Conservation (phyloP, 495 filamentous ascomycete genomes). For the Penicillium mononematosum region DNA sequence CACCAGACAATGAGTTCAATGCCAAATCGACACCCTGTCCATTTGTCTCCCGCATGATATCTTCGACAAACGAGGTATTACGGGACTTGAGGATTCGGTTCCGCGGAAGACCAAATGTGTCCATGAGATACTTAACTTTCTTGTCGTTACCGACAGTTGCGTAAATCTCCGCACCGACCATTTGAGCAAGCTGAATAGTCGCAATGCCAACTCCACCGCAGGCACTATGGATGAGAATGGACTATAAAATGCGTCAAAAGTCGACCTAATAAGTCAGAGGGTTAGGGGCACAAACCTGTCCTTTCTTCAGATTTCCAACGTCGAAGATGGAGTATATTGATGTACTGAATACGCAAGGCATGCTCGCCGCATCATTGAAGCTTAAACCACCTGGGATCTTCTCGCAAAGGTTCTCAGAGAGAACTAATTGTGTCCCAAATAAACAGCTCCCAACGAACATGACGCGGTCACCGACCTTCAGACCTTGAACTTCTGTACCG, state of each 20-base stretch:
- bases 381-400: slow-evolving; percentile 34
- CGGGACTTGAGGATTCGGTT: slow-evolving; percentile 29
- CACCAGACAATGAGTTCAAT: slow-evolving; percentile 35
- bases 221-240: slow-evolving; percentile 45
- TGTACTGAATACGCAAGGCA: slow-evolving; percentile 43
- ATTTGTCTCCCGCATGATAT: slow-evolving; percentile 22
- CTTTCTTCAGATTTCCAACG: slow-evolving; percentile 28
- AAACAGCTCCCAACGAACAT: slow-evolving; percentile 31
- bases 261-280: background rate
- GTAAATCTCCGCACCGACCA: slow-evolving; percentile 35
- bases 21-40: slow-evolving; percentile 33
- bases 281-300: slow-evolving; percentile 16
- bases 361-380: slow-evolving; percentile 44
- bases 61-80: slow-evolving; percentile 15
- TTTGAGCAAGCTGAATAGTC: slow-evolving; percentile 35
- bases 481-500: slow-evolving; percentile 23
- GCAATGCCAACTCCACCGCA: slow-evolving; percentile 46
- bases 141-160: slow-evolving; percentile 42
- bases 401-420: slow-evolving; percentile 23
- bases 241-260: slow-evolving; percentile 1
- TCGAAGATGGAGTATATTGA: slow-evolving; percentile 40
- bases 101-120: slow-evolving; percentile 23
- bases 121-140: slow-evolving; percentile 39
- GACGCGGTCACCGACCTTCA: slow-evolving; percentile 45
- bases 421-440: slow-evolving; percentile 26